Percentiles rank a stretch among this genome's conserved stretches.
These are phyloP conservation scores for Tricholomella constricta DNA, from an alignment of 768 basidiomycete genomes.

Conservation along the genomic window DNA sequence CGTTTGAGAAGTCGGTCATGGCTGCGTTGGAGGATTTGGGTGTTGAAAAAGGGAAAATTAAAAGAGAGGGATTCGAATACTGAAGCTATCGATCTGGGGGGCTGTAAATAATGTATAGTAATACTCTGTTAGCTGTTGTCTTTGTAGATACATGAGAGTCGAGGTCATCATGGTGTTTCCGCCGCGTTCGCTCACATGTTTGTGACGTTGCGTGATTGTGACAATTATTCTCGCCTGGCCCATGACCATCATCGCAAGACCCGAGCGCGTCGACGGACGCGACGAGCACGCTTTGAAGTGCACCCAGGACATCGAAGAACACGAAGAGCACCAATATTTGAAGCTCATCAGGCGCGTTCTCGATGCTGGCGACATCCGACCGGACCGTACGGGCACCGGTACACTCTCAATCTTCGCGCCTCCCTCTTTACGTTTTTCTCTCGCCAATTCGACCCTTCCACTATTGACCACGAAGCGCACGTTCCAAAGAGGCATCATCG, in stretches of 20 bases:
- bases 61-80: conserved; percentile 46
- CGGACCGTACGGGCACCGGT: conserved; percentile 96
- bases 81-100: conserved; percentile 24
- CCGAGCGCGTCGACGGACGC: conserved; percentile 36
- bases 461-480: conserved; percentile 97
- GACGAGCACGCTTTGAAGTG: conserved; percentile 55
- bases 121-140: too few relatives aligned
- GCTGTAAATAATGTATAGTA: too few relatives aligned
- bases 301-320: conserved; percentile 23
- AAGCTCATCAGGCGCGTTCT: conserved; percentile 78
- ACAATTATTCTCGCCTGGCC: not conserved
- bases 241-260: conserved; percentile 3
- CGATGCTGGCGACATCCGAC: conserved; percentile 71
- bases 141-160: too few relatives aligned
- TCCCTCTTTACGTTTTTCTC: conserved; percentile 85
- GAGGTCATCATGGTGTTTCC: too few relatives aligned
- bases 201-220: not conserved
- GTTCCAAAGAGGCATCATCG: conserved; percentile 87
- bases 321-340: conserved; percentile 92
- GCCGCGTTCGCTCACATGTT: not conserved
- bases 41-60: conserved; percentile 32
- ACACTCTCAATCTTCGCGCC: conserved; percentile 93
- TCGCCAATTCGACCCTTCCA: conserved; percentile 73
- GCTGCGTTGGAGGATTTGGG: conserved; percentile 36
- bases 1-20: conserved; percentile 44